These are phyloP conservation scores for Edaphochlamys debaryana DNA, from an alignment of 139 green algal genomes.

Conservation along the genomic window DNA sequence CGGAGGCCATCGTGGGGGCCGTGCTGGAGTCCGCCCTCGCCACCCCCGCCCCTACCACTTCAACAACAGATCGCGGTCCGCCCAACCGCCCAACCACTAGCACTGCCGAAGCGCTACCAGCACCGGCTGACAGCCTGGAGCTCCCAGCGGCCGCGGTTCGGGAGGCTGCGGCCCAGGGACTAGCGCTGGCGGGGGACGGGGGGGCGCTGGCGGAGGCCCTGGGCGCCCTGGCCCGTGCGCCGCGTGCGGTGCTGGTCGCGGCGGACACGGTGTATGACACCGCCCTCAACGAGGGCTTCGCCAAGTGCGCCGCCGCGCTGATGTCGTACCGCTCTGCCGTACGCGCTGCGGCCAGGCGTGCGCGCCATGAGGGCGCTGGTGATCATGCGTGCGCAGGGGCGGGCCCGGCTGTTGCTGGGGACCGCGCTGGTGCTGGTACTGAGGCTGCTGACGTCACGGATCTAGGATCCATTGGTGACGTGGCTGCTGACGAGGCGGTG, in stretches of 20 bases:
- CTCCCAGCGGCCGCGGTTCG: too few species aligned
- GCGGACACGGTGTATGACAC: conserved; percentile 51
- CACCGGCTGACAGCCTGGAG: too few species aligned
- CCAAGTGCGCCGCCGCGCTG: conserved; percentile 22
- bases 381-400: too few species aligned
- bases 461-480: not conserved
- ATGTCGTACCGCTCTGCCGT: conserved; percentile 20
- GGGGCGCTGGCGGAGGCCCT: not conserved
- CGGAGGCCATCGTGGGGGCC: not conserved
- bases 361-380: too few species aligned
- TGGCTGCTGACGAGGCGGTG: too few species aligned
- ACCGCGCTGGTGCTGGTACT: not conserved
- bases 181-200: not conserved
- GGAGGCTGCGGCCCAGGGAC: not conserved
- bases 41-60: not conserved
- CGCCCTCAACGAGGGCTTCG: conserved; percentile 45
- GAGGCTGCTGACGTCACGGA: not conserved
- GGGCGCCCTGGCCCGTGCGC: not conserved
- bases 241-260: not conserved
- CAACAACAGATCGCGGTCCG: not conserved
- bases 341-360: too few species aligned
- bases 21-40: not conserved
- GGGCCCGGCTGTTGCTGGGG: not conserved
- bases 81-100: not conserved
- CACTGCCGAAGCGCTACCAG: too few species aligned